Evolutionary conservation across 2,329 filamentous ascomycete species (phyloP).

Genomic region (Aspergillaceae sp.): DNA sequence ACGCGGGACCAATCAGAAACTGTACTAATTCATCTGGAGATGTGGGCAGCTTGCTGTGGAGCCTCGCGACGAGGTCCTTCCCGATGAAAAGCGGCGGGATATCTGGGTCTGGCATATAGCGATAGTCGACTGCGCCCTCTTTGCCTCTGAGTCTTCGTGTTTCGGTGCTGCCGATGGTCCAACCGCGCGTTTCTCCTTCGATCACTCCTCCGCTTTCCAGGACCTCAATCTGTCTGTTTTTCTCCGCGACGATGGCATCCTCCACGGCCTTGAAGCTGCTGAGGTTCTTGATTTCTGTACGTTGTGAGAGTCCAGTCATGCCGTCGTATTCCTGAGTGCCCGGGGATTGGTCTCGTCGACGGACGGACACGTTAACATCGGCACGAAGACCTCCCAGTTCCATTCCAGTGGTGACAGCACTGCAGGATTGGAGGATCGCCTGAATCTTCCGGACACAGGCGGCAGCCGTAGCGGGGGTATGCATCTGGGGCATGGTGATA

Average conservation of each 20-base stretch:
- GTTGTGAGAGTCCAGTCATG: constrained; percentile 61
- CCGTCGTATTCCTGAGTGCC: constrained; percentile 46
- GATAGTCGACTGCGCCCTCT: constrained; percentile 93
- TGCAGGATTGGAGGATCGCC: constrained; percentile 65
- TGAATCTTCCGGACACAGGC: constrained; percentile 86
- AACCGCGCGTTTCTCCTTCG: constrained; percentile 83
- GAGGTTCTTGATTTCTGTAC: constrained; percentile 96
- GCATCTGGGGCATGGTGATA: constrained; percentile 83
- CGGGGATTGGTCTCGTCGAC: constrained; percentile 45
- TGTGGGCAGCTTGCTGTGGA: constrained; percentile 56
- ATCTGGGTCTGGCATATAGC: constrained; percentile 97
- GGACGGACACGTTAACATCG: constrained; percentile 91
- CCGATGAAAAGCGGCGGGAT: constrained; percentile 71
- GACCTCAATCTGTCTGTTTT: constrained; percentile 75
- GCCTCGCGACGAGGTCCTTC: constrained; percentile 55
- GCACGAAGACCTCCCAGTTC: constrained; percentile 83
- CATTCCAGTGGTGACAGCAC: constrained; percentile 86
- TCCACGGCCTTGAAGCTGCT: constrained; percentile 92
- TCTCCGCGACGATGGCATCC: constrained; percentile 85
- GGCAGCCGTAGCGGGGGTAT: constrained; percentile 77
- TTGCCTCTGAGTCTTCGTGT: constrained; percentile 80
- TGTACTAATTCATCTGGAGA: constrained; percentile 64
- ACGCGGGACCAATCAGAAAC: constrained; percentile 50
- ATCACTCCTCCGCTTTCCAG: constrained; percentile 67
- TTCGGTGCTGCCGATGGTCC: constrained; percentile 75